These are phyloP conservation scores for Arthrobotrys sinensis DNA, from an alignment of 2,329 filamentous ascomycete genomes.

Conservation along the genomic window DNA sequence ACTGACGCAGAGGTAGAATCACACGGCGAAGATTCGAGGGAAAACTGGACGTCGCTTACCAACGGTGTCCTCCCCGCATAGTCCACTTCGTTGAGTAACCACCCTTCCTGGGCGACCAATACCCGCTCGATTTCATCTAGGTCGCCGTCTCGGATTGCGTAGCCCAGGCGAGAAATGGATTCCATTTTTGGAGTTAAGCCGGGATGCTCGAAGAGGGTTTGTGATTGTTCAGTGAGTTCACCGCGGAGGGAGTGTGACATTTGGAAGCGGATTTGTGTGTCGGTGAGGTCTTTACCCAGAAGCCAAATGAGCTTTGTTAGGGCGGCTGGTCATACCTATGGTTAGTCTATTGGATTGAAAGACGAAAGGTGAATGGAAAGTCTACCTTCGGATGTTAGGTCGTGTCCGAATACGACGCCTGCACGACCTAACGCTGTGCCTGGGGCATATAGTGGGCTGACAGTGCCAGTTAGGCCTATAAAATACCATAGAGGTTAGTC, in stretches of 20 bases:
- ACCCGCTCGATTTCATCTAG: constrained; percentile 68
- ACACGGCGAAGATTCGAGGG: constrained; percentile 36
- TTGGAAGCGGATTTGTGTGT: constrained; percentile 76
- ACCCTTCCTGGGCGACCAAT: constrained; percentile 64
- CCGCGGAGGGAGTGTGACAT: constrained; percentile 85
- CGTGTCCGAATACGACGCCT: constrained; percentile 89
- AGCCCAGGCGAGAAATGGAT: constrained; percentile 82
- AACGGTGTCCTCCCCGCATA: constrained; percentile 68
- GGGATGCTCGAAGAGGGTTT: constrained; percentile 83
- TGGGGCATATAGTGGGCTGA: constrained; percentile 83
- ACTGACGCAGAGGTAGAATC: constrained; percentile 31
- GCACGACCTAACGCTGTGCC: constrained; percentile 83
- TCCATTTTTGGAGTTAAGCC: constrained; percentile 74
- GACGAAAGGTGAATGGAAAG: not conserved
- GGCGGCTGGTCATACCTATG: constrained; percentile 72
- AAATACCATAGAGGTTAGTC: not conserved
- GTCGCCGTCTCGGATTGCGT: constrained; percentile 82
- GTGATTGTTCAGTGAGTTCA: constrained; percentile 83
- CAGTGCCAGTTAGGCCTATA: constrained; percentile 76
- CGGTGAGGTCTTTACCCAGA: constrained; percentile 77
- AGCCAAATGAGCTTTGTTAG: constrained; percentile 92
- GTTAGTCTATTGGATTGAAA: constrained; percentile 5
- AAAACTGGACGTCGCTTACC: constrained; percentile 62
- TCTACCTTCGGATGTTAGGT: constrained; percentile 82
- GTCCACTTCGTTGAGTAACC: constrained; percentile 66